phyloP scores from a whole-genome alignment of 2,329 filamentous ascomycete genomes.

The Fusarium sp. region DNA sequence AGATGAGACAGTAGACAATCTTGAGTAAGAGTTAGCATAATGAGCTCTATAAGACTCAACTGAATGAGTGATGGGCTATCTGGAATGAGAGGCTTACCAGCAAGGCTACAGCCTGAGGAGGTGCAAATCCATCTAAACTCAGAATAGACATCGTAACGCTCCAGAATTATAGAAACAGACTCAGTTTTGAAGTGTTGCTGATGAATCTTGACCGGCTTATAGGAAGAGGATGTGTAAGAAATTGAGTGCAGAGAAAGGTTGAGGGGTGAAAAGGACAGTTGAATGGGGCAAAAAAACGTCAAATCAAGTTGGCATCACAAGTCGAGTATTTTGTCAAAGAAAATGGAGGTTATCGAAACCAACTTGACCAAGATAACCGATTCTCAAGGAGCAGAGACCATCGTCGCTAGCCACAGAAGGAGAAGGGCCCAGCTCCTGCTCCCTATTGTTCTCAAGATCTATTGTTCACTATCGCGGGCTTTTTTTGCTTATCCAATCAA shows the following conservation, averaged over 20 bases:
- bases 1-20: conserved; percentile 86
- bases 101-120: conserved; percentile 40
- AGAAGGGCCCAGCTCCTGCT: conserved; percentile 1
- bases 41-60: not conserved
- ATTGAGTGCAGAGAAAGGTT: not conserved
- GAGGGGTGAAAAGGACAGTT: conserved; percentile 9
- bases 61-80: not conserved
- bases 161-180: not conserved
- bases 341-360: conserved; percentile 8
- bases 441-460: conserved; percentile 20
- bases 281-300: conserved; percentile 13
- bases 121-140: conserved; percentile 32
- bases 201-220: not conserved
- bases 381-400: conserved; percentile 10
- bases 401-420: conserved; percentile 32
- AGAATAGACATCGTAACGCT: conserved; percentile 11
- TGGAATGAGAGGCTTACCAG: conserved; percentile 37
- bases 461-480: conserved; percentile 16
- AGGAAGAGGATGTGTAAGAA: not conserved
- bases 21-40: conserved; percentile 25
- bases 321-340: conserved; percentile 14
- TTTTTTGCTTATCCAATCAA: conserved; percentile 12
- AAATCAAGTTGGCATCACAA: conserved; percentile 13
- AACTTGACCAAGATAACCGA: conserved; percentile 1
- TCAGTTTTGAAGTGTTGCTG: not conserved